Percentiles rank a stretch among this genome's conserved stretches.
Evolutionary conservation across 2,329 filamentous ascomycete genomes (phyloP).

Genomic region (Pseudogymnoascus sp.): DNA sequence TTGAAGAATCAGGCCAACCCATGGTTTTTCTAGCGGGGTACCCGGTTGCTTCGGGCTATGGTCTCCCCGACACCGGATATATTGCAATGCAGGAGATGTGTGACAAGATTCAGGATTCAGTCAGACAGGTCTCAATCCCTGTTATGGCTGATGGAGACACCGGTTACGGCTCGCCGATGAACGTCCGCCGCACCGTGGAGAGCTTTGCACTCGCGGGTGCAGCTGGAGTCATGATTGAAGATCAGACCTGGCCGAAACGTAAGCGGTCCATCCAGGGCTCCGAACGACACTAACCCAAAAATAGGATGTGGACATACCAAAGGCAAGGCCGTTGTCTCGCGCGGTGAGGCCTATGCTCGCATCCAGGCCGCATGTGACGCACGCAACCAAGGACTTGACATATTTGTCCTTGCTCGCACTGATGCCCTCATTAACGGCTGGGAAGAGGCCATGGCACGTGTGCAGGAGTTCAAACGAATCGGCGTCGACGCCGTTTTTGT

Average conservation of each 20-base stretch:
- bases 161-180: conserved; percentile 40
- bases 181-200: conserved; percentile 38
- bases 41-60: conserved; percentile 32
- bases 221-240: conserved; percentile 36
- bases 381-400: conserved; percentile 36
- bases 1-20: conserved; percentile 39
- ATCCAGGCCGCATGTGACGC: conserved; percentile 39
- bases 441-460: conserved; percentile 37
- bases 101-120: conserved; percentile 36
- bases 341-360: conserved; percentile 38
- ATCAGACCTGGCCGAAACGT: conserved; percentile 43
- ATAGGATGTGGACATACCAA: conserved; percentile 38
- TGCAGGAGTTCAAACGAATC: conserved; percentile 34
- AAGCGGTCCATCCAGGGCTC: conserved; percentile 12
- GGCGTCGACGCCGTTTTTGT: conserved; percentile 39
- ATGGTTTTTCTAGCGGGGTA: conserved; percentile 38
- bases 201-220: conserved; percentile 29
- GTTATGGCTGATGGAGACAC: conserved; percentile 40
- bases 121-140: conserved; percentile 32
- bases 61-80: conserved; percentile 40
- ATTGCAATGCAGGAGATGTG: conserved; percentile 40
- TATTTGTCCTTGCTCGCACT: conserved; percentile 38
- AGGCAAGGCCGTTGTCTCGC: conserved; percentile 37
- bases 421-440: conserved; percentile 36
- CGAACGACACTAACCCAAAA: background rate